Base-by-base conservation (phyloP, 2,329 filamentous ascomycete genomes). In the Tricladium varicosporioides region DNA sequence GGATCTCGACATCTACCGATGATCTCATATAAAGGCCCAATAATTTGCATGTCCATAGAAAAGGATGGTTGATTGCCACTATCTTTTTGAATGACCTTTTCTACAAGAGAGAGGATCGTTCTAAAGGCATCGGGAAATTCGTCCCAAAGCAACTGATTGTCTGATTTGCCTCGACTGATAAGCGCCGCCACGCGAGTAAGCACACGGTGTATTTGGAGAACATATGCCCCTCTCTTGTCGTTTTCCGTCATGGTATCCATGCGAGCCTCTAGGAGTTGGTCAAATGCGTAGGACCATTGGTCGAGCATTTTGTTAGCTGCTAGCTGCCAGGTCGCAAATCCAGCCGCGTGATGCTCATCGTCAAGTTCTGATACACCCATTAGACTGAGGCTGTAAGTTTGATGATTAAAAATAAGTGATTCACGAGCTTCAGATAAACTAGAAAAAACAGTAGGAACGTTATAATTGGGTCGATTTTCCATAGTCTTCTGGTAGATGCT, bases 1-100 rank as follows among this genome's bases (percentile, higher is more conserved):
- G 78, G 76, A 56, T 86, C 79, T 2, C 83, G 78, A 63, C 84
- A 87, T 63, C 85, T 85, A 8, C 82, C 84, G 5, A 82, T 83
- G 11, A 85, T 81, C 5, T 85, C 78, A 60, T 83, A 87, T 1
- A 87, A 75, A 0, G 83, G 82, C 5, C 82, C 80, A 2, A 87
- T 78, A 54, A 87, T 82, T 27, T 83, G 83, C 9, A 85, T 70
- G 50, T 85, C 82, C n/a, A 84, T 78, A 47, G 81, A 82, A 68
- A 87, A 87, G 62, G 10, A 47, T 36, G 32, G 31, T 31, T 44
- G 15, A 22, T 13, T 7, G 18, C 42, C 42, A 11, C n/a, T 5
- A 47, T 27, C 14, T 9, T 14, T 19, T 47, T 3, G 45, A 19
- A n/a, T 40, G 11, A 40, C 10, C n/a, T 11, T 13, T 40, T 40